A percentile compares a stretch with the other conserved stretches of the same genome.
phyloP scores from a whole-genome alignment of 495 filamentous ascomycete species.

The Sabuloglossum arenarium region DNA sequence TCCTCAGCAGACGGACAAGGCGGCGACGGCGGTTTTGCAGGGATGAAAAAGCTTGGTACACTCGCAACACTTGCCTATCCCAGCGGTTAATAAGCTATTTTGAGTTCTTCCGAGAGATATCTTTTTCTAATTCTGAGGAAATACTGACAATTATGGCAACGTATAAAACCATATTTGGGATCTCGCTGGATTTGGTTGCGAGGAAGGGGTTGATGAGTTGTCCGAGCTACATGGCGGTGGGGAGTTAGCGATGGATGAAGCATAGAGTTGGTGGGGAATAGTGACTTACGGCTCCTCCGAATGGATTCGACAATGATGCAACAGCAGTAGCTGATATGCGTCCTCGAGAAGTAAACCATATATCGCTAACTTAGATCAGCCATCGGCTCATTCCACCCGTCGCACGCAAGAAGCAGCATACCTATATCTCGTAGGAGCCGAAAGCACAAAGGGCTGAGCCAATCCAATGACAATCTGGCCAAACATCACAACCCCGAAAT shows the following conservation, averaged over 20 bases:
- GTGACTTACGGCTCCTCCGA: conserved; percentile 45
- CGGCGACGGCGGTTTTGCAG: conserved; percentile 56
- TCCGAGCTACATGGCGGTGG: conserved; percentile 37
- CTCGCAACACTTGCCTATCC: conserved; percentile 42
- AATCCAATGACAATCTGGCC: conserved; percentile 87
- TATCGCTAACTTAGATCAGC: conserved; percentile 30
- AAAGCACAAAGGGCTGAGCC: conserved; percentile 80
- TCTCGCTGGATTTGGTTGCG: conserved; percentile 34
- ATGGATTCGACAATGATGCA: conserved; percentile 64
- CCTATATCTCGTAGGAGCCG: conserved; percentile 64
- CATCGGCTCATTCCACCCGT: not conserved
- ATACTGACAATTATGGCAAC: conserved; percentile 58
- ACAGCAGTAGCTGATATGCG: conserved; percentile 77
- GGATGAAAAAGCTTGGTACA: conserved; percentile 73
- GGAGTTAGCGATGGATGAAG: not conserved
- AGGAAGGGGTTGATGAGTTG: conserved; percentile 70
- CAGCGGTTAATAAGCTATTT: conserved; percentile 2
- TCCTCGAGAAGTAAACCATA: conserved; percentile 79
- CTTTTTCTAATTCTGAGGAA: not conserved
- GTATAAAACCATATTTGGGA: conserved; percentile 71
- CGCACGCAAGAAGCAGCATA: not conserved
- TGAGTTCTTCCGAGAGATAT: not conserved
- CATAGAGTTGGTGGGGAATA: not conserved
- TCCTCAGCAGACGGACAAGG: conserved; percentile 28
- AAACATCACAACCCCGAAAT: conserved; percentile 66